phyloP scores from a whole-genome alignment of 1,284 basidiomycete genomes.

The Caloboletus inedulis region DNA sequence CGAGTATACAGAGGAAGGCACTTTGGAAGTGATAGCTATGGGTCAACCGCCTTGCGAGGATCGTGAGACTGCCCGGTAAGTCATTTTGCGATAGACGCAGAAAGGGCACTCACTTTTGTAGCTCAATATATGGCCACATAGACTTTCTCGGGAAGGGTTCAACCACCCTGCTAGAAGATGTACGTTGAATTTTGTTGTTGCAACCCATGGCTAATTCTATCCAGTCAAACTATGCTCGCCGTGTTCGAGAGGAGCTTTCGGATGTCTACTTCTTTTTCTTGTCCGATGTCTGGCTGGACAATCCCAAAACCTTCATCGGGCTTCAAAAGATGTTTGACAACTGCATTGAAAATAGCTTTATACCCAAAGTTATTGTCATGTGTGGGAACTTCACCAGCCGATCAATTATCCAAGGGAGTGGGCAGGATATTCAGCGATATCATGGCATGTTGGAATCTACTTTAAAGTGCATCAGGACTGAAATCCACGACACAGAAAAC shows the following conservation, averaged over 20 bases:
- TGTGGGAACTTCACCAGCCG: slow-evolving; percentile 94
- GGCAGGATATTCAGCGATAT: slow-evolving; percentile 77
- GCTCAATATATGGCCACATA: slow-evolving; percentile 89
- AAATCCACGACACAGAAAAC: slow-evolving; percentile 52
- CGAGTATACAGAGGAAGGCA: slow-evolving; percentile 91
- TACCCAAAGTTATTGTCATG: slow-evolving; percentile 84
- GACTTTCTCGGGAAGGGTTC: slow-evolving; percentile 94
- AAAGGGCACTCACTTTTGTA: slow-evolving; percentile 31
- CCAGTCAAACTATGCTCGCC: slow-evolving; percentile 57
- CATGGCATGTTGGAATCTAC: slow-evolving; percentile 53
- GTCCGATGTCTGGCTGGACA: slow-evolving; percentile 94
- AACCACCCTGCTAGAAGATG: slow-evolving; percentile 90
- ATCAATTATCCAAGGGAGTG: slow-evolving; percentile 75
- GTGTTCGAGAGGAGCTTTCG: slow-evolving; percentile 63
- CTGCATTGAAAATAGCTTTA: slow-evolving; percentile 84
- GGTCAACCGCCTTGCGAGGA: slow-evolving; percentile 97
- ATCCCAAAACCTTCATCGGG: slow-evolving; percentile 76
- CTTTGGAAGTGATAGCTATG: slow-evolving; percentile 86
- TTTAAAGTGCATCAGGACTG: slow-evolving; percentile 3
- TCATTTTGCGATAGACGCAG: not conserved
- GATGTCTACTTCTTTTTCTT: slow-evolving; percentile 92
- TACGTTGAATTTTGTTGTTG: slow-evolving; percentile 36
- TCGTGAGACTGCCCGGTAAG: slow-evolving; percentile 75
- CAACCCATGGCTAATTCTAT: slow-evolving; percentile 3
- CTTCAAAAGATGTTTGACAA: slow-evolving; percentile 87